Evolutionary conservation across 2,329 filamentous ascomycete species (phyloP).

Genomic region (Botryotinia convoluta): DNA sequence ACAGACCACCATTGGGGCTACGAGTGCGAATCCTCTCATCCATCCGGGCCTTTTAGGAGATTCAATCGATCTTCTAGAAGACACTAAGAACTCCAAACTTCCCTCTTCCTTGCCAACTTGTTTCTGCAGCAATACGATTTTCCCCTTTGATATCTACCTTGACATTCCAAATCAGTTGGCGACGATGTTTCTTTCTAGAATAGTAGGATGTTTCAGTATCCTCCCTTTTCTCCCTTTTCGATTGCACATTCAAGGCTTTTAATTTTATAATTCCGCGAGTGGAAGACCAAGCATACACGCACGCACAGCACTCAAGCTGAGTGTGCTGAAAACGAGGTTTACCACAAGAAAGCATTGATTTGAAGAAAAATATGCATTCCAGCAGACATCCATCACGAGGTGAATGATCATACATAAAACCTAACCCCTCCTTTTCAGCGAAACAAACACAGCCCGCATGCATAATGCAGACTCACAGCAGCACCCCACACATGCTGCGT

Average conservation of each 20-base stretch:
- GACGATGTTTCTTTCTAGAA: not conserved
- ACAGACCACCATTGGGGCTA: slow-evolving; percentile 9
- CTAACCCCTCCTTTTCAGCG: not conserved
- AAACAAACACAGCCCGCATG: slow-evolving; percentile 4
- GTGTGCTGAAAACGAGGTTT: not conserved
- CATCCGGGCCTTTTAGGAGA: not conserved
- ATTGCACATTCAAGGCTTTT: not conserved
- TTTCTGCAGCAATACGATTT: not conserved
- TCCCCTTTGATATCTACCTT: not conserved
- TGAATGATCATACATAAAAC: not conserved
- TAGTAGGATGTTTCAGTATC: not conserved
- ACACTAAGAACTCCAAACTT: not conserved
- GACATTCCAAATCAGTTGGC: not conserved
- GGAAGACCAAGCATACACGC: not conserved
- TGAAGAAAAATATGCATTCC: not conserved
- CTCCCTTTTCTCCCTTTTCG: not conserved
- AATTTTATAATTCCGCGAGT: too few species aligned
- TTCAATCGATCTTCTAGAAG: slow-evolving; percentile 5
- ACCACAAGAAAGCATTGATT: not conserved
- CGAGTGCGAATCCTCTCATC: not conserved
- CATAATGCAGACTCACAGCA: not conserved
- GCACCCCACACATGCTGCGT: not conserved
- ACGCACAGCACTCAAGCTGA: not conserved
- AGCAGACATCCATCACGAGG: not conserved
- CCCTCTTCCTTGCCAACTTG: not conserved